phyloP scores from a whole-genome alignment of 2,329 filamentous ascomycete genomes.

The Xylaria sp. region DNA sequence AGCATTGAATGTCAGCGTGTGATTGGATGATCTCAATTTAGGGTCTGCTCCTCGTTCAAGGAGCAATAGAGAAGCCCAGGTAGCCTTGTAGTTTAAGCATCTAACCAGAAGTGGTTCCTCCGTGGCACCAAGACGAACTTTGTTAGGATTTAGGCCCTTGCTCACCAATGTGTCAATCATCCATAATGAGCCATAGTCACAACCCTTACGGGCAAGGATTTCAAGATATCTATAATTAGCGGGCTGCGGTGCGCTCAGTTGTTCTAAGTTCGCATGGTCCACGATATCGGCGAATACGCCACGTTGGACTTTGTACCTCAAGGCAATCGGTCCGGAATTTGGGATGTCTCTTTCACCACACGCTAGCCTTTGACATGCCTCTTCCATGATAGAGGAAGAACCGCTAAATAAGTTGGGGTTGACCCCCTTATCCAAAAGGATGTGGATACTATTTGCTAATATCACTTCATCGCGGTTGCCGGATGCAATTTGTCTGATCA shows the following conservation, averaged over 20 bases:
- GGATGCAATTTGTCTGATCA: not conserved
- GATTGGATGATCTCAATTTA: too few species aligned
- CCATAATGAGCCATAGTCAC: not conserved
- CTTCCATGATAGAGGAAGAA: constrained; percentile 3
- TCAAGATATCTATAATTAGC: not conserved
- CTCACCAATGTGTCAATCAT: constrained; percentile 2
- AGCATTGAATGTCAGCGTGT: not conserved
- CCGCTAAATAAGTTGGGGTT: not conserved
- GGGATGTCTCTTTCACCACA: not conserved
- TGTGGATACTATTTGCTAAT: not conserved
- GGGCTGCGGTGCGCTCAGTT: not conserved
- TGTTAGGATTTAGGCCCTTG: constrained; percentile 9
- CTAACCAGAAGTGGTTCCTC: not conserved
- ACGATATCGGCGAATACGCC: not conserved
- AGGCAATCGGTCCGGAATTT: not conserved
- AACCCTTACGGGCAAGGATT: not conserved
- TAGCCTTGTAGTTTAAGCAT: not conserved
- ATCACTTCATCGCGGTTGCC: not conserved
- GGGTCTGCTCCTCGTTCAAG: constrained; percentile 13
- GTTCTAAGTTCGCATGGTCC: not conserved
- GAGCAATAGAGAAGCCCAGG: not conserved
- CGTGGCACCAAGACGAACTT: not conserved
- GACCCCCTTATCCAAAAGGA: not conserved
- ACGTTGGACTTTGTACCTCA: not conserved
- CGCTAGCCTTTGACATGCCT: not conserved